Base-by-base conservation (phyloP, 495 filamentous ascomycete species). In the Penicillium mononematosum region DNA sequence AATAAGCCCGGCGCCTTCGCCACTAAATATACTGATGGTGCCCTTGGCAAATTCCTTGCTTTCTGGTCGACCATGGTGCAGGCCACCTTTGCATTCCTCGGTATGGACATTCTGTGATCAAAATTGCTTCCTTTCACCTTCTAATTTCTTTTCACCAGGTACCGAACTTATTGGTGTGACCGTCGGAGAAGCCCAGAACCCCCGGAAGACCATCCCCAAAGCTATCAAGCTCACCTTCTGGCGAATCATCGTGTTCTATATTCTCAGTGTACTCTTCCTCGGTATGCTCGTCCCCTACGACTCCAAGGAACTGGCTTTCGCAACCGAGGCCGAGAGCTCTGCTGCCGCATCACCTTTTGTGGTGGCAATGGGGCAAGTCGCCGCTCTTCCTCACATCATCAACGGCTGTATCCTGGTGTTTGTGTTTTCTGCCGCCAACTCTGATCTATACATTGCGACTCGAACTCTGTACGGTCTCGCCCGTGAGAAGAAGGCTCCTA, bases 151-250 rank as follows among this genome's bases (percentile, higher is more conserved):
- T 39, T 39, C 7, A 8, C 7, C n/a, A 24, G 87, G 88, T 43
- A 90, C 88, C 5, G 89, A 92, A 74, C 76, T 90, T 20, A 83
- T 92, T 50, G 89, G 81, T 50, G 73, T 81, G 36, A 76, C 78
- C 6, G 75, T 74, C 27, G 77, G 78, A 19, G 88, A 92, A 71
- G 83, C 86, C 25, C 75, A 75, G 25, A 88, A 88, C 65, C 88
- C 88, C 2, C 75, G 82, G 55, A 83, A 81, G 64, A 82, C 82
- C n/a, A 84, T 91, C 53, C 88, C 88, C 39, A 74, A 77, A 58
- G 89, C 89, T 10, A 84, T 84, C 36, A 85, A 82, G 55, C 83
- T 86, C 59, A 85, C 85, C 49, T 89, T 92, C 70, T 89, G 83
- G 75, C 84, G 89, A 48, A 50, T 92, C 60, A 60, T 84, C 50